Evolutionary conservation across 331 rosid species (phyloP).

Genomic region (Phaseolus coccineus): DNA sequence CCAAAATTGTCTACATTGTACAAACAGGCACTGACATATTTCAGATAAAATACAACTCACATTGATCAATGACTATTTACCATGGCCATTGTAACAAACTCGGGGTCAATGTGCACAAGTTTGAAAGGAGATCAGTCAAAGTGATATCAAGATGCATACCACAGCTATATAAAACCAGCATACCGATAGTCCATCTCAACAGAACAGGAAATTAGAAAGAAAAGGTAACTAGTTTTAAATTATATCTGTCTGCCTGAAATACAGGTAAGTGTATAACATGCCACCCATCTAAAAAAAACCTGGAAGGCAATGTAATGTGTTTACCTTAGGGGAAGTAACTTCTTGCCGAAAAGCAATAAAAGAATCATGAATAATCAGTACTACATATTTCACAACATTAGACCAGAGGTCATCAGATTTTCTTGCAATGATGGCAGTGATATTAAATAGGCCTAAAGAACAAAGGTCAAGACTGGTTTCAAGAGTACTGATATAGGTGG

Average conservation of each 20-base stretch:
- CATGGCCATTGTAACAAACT: background rate
- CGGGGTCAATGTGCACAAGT: constrained; percentile 3
- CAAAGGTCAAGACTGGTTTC: constrained; percentile 33
- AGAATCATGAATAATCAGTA: constrained; percentile 51
- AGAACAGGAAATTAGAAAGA: background rate
- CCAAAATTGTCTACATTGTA: background rate
- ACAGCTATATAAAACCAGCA: background rate
- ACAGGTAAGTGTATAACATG: constrained; percentile 48
- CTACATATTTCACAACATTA: constrained; percentile 56
- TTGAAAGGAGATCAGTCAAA: constrained; percentile 10
- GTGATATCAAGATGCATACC: constrained; percentile 10
- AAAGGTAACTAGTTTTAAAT: constrained; percentile 24
- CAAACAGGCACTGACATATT: background rate
- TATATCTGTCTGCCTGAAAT: constrained; percentile 27
- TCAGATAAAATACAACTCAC: background rate
- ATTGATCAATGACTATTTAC: background rate
- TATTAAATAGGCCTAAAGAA: constrained; percentile 38
- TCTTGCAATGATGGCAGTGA: constrained; percentile 42
- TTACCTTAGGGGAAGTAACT: constrained; percentile 50
- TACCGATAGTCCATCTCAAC: constrained; percentile 14
- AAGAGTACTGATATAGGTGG: constrained; percentile 62
- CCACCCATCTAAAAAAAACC: constrained; percentile 60
- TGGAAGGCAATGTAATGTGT: constrained; percentile 63
- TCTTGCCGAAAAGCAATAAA: constrained; percentile 40
- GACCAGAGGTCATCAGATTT: constrained; percentile 41